Base-by-base conservation (phyloP, 2,329 filamentous ascomycete genomes). In the Apiospora sp. region DNA sequence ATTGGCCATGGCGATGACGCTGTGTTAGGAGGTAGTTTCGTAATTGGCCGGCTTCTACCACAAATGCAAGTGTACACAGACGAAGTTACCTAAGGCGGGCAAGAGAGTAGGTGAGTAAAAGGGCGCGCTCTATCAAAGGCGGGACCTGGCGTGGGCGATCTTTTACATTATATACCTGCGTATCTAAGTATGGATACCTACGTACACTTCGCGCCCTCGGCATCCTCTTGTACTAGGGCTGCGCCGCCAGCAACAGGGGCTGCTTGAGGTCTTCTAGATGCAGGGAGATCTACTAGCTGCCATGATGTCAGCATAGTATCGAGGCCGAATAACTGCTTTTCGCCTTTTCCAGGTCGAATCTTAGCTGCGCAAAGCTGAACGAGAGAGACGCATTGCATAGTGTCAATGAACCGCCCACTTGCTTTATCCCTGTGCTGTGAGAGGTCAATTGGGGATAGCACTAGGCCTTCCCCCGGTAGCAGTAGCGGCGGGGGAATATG, bases 361-460 rank as follows among this genome's bases (percentile, higher is more conserved):
- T 44, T 48, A 61, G 67, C 43, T 51, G 58, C 48, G 27, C n/a
- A 67, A 19, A 14, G 24, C 67, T 69, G 51, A 67, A 46, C n/a
- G 19, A 37, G 30, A 37, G 54, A 5, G 14, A 37, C 12, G 54
- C 30, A 74, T 69, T 49, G 46, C 46, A 68, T 67, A 48, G 37
- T 41, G 44, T 41, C 67, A 58, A 54, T 61, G 64, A 68, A 71
- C 41, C 72, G 70, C 71, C 76, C 77, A 77, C 77, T 75, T 79
- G 77, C 71, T 73, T 70, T 71, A 76, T 71, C 71, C 74, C 73
- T 73, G 74, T 71, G 48, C 54, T 73, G 68, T 79, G 75, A 79
- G 74, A 78, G 77, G 78, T 76, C 77, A 77, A 73, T 73, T 27
- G 68, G 70, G 72, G 71, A 71, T 44, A 19, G 6, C 54, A 30